A percentile compares a stretch with the other conserved stretches of the same genome.
phyloP scores from a whole-genome alignment of 2,329 filamentous ascomycete genomes.

The Calonectria naviculata region DNA sequence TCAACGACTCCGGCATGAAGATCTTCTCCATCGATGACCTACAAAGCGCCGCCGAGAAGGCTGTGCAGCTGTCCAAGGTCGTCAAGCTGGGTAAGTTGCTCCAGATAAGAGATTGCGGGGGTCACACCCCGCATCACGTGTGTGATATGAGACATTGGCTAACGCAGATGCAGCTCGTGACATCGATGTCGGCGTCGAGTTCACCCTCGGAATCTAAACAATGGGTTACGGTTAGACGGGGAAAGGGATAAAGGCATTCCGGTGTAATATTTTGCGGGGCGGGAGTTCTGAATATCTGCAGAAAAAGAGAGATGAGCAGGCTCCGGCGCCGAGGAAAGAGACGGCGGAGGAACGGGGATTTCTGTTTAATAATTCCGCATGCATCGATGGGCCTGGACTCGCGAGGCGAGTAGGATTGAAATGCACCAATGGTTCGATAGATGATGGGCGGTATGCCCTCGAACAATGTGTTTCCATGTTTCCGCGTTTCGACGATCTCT shows the following conservation, averaged over 20 bases:
- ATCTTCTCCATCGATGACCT: conserved; percentile 99
- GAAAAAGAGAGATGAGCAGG: conserved; percentile 25
- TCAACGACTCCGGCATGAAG: conserved; percentile 98
- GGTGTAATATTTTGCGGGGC: conserved; percentile 44
- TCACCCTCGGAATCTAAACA: conserved; percentile 89
- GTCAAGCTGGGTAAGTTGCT: conserved; percentile 89
- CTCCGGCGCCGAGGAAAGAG: conserved; percentile 18
- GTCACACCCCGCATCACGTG: too few species aligned
- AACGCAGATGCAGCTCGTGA: conserved; percentile 74
- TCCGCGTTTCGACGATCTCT: conserved; percentile 1
- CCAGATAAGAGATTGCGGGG: not conserved
- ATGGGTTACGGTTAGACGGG: conserved; percentile 25
- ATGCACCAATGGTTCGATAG: conserved; percentile 38
- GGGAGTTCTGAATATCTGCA: conserved; percentile 31
- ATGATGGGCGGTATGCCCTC: conserved; percentile 37
- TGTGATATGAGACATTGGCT: conserved; percentile 24
- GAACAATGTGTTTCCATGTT: conserved; percentile 39
- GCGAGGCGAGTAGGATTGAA: conserved; percentile 32
- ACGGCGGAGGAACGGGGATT: conserved; percentile 33
- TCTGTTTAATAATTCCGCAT: conserved; percentile 44
- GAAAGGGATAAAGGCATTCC: conserved; percentile 29
- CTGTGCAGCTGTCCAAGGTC: conserved; percentile 98
- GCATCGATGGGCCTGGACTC: conserved; percentile 38
- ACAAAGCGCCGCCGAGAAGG: conserved; percentile 96
- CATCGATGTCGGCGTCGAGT: conserved; percentile 97